Percentiles rank a stretch among this genome's conserved stretches.
These are phyloP conservation scores for Nectriaceae sp. DNA, from an alignment of 2,329 filamentous ascomycete genomes.

Conservation along the genomic window DNA sequence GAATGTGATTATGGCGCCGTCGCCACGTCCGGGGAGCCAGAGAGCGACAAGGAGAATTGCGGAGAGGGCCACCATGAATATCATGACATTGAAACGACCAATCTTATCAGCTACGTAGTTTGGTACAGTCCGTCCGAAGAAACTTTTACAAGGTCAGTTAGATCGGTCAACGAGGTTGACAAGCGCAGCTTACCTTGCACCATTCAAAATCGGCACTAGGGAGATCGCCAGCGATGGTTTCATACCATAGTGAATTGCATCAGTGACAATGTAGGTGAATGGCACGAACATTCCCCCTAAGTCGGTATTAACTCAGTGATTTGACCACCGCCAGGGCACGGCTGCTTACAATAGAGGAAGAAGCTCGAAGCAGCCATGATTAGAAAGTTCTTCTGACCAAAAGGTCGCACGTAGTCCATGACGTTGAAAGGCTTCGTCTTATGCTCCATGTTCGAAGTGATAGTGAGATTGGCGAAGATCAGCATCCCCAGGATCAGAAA, in stretches of 20 bases:
- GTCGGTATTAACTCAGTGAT: constrained; percentile 4
- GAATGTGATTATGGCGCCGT: constrained; percentile 15
- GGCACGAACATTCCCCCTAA: constrained; percentile 20
- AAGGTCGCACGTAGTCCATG: constrained; percentile 11
- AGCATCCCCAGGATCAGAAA: constrained; percentile 39
- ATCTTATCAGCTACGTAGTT: constrained; percentile 20
- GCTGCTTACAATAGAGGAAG: constrained; percentile 20
- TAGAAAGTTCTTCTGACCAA: constrained; percentile 14
- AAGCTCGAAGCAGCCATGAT: constrained; percentile 15
- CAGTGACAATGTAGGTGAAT: constrained; percentile 20
- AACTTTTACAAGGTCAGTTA: constrained; percentile 6
- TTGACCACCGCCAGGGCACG: background rate
- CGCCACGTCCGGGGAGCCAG: constrained; percentile 14
- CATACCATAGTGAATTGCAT: constrained; percentile 19
- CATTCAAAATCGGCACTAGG: constrained; percentile 19
- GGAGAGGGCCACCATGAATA: constrained; percentile 11
- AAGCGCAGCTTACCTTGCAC: constrained; percentile 14
- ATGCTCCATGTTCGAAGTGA: constrained; percentile 18
- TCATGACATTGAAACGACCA: constrained; percentile 20
- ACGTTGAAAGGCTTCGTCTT: constrained; percentile 9
- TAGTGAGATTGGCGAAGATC: constrained; percentile 19
- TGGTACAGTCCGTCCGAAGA: constrained; percentile 20
- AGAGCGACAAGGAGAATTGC: constrained; percentile 11
- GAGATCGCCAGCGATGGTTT: constrained; percentile 13
- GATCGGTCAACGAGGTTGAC: background rate